Conservation (phyloP, 202 grass and related monocot genomes). For the Elaeis oleifera region DNA sequence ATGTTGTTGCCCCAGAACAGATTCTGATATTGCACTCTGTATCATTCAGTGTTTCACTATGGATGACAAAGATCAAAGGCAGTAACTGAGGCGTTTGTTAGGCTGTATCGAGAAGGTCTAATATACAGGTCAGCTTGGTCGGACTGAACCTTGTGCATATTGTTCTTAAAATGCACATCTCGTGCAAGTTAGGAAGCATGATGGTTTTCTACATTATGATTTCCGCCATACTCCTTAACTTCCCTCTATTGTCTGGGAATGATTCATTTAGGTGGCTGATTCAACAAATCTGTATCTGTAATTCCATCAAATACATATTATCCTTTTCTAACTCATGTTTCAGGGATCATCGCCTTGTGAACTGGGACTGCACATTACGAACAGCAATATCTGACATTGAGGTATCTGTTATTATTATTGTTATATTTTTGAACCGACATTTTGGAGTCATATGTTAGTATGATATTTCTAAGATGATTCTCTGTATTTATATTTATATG, state of each 20-base stretch:
- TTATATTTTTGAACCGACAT: too few species aligned
- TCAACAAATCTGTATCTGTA: background rate
- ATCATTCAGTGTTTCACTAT: constrained; percentile 84
- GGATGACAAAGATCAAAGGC: constrained; percentile 81
- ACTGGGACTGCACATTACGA: constrained; percentile 93
- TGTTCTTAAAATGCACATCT: background rate
- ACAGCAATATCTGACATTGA: constrained; percentile 98
- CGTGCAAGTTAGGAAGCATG: too few species aligned
- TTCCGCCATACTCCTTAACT: too few species aligned
- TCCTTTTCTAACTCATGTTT: constrained; percentile 11
- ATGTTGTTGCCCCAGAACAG: background rate
- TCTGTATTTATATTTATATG: background rate
- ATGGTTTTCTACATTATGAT: too few species aligned
- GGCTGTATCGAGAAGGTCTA: constrained; percentile 62
- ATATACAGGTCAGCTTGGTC: constrained; percentile 66
- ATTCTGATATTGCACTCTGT: constrained; percentile 17
- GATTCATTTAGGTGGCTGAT: too few species aligned
- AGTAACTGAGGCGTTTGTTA: constrained; percentile 88
- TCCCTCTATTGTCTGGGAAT: too few species aligned
- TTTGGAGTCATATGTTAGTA: too few species aligned
- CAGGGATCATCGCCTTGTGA: constrained; percentile 76
- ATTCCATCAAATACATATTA: constrained; percentile 3
- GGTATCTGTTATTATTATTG: constrained; percentile 23
- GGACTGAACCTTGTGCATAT: background rate
- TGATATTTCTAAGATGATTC: too few species aligned